Conservation (phyloP, 2,329 filamentous ascomycete species). For the Colletotrichum siamense region DNA sequence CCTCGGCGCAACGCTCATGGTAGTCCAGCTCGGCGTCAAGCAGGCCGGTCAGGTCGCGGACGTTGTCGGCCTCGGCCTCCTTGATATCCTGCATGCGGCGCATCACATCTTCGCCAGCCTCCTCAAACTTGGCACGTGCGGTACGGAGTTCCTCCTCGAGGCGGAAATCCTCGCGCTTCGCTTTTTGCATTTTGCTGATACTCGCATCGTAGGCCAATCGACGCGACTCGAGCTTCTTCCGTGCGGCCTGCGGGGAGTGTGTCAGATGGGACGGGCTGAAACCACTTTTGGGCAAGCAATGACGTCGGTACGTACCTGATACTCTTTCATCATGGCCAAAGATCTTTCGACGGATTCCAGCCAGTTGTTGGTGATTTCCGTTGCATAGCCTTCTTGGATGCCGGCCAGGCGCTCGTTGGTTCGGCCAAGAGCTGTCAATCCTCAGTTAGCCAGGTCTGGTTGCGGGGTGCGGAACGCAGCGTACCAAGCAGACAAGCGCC, state of each 20-base stretch:
- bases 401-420: conserved; percentile 88
- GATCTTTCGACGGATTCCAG: conserved; percentile 90
- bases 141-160: conserved; percentile 90
- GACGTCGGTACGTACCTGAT: conserved; percentile 69
- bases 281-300: neutral
- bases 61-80: conserved; percentile 84
- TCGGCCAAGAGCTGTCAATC: conserved; percentile 70
- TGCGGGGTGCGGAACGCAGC: conserved; percentile 30
- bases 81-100: conserved; percentile 97
- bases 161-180: conserved; percentile 91
- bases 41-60: conserved; percentile 80
- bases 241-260: conserved; percentile 61
- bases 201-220: conserved; percentile 91
- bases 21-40: conserved; percentile 90
- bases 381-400: conserved; percentile 83
- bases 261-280: conserved; percentile 20
- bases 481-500: conserved; percentile 80
- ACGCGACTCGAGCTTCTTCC: conserved; percentile 93
- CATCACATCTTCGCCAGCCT: conserved; percentile 89
- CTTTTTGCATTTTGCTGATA: conserved; percentile 88
- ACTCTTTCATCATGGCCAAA: conserved; percentile 95
- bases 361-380: conserved; percentile 82
- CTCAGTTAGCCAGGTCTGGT: neutral
- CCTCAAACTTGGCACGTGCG: conserved; percentile 95
- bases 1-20: conserved; percentile 88